phyloP scores from a whole-genome alignment of 2,329 filamentous ascomycete genomes.

The Cordyceps cateniannulata region DNA sequence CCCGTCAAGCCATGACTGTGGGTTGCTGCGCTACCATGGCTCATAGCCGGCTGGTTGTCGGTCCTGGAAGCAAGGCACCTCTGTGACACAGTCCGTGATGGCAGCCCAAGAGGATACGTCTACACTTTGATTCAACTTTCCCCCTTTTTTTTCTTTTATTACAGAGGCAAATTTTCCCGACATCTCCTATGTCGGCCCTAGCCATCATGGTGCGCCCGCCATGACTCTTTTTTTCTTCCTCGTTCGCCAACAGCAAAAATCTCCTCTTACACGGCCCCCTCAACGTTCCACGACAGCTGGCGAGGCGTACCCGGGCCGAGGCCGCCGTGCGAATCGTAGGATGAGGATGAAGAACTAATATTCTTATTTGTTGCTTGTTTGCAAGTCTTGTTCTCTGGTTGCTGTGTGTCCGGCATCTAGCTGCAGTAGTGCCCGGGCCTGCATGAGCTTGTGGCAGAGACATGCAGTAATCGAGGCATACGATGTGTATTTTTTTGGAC shows the following conservation, averaged over 20 bases:
- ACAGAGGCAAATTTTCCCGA: neutral
- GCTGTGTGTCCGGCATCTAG: neutral
- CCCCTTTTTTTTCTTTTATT: neutral
- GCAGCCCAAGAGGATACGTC: neutral
- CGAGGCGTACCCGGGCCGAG: slow-evolving; percentile 1
- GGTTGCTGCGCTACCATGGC: neutral
- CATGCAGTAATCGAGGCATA: slow-evolving; percentile 8
- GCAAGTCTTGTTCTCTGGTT: neutral
- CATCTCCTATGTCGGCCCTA: neutral
- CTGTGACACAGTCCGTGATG: neutral
- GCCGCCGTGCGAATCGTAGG: neutral
- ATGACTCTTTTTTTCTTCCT: neutral
- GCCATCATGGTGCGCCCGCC: neutral
- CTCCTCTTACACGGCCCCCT: neutral
- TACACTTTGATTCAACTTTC: neutral
- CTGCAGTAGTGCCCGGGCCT: slow-evolving; percentile 9
- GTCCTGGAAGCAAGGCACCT: neutral
- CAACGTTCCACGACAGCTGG: slow-evolving; percentile 1
- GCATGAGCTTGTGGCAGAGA: slow-evolving; percentile 8
- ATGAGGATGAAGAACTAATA: neutral
- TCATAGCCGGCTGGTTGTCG: neutral
- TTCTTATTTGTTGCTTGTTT: neutral
- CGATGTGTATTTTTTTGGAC: neutral
- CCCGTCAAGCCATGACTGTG: neutral
- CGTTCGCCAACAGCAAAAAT: neutral